A percentile compares a stretch with the other conserved stretches of the same genome.
phyloP scores from a whole-genome alignment of 2,329 filamentous ascomycete species.

The Chrysosphaeria jannelii region DNA sequence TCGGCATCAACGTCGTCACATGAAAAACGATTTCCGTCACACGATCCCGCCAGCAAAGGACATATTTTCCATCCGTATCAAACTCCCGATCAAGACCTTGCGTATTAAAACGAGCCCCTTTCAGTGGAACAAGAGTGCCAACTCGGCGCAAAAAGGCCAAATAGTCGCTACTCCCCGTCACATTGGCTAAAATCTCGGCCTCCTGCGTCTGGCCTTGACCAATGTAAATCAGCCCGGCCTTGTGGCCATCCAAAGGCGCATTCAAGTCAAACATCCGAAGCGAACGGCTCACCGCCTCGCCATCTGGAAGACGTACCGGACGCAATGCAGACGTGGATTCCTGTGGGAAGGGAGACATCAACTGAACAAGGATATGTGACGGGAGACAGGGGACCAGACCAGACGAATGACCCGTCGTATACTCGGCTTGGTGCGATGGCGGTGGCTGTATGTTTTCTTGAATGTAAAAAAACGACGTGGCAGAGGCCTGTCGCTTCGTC shows the following conservation, averaged over 20 bases:
- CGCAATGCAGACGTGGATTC: conserved; percentile 23
- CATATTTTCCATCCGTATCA: conserved; percentile 59
- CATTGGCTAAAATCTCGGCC: conserved; percentile 60
- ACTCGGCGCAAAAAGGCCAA: conserved; percentile 57
- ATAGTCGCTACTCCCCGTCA: conserved; percentile 65
- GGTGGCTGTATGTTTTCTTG: conserved; percentile 27
- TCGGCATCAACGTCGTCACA: conserved; percentile 92
- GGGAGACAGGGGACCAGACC: conserved; percentile 11
- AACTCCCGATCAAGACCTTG: conserved; percentile 60
- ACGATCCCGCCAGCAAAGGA: conserved; percentile 80
- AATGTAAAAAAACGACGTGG: conserved; percentile 26
- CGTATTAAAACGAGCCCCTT: conserved; percentile 68
- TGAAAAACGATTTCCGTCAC: conserved; percentile 92
- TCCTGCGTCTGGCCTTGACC: conserved; percentile 64
- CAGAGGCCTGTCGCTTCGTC: conserved; percentile 41
- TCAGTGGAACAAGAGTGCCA: conserved; percentile 52
- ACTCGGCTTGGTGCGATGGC: conserved; percentile 18
- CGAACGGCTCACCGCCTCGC: conserved; percentile 40
- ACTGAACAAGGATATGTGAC: conserved; percentile 36
- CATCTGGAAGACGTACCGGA: conserved; percentile 43
- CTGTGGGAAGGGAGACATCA: conserved; percentile 32
- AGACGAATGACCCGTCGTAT: conserved; percentile 6
- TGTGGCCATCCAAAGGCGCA: conserved; percentile 79
- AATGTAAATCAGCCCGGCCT: conserved; percentile 82
- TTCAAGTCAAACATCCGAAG: conserved; percentile 62